A percentile compares a stretch with the other conserved stretches of the same genome.
Evolutionary conservation across 768 basidiomycete species (phyloP).

Genomic region (Rhizopogon salebrosus): DNA sequence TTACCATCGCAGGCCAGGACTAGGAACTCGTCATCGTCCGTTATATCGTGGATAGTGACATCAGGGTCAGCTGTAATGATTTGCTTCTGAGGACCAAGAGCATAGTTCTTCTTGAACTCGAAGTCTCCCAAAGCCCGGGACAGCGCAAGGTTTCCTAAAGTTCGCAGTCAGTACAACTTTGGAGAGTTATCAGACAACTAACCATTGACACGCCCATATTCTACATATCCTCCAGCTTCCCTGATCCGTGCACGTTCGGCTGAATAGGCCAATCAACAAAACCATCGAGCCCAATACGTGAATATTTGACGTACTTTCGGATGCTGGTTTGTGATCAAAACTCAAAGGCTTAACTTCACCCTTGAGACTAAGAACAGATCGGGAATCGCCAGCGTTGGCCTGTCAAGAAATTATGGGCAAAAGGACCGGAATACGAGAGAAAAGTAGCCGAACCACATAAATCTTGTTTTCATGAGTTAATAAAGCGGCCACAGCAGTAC

Average conservation of each 20-base stretch:
- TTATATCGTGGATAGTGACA: conserved; percentile 72
- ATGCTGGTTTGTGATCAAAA: conserved; percentile 93
- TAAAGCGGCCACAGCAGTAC: conserved; percentile 89
- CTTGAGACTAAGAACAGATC: conserved; percentile 79
- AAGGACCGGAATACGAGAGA: neutral
- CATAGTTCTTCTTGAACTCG: conserved; percentile 94
- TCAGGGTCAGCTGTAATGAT: conserved; percentile 96
- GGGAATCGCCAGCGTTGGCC: conserved; percentile 98
- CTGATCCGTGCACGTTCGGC: conserved; percentile 84
- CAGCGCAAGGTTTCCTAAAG: conserved; percentile 86
- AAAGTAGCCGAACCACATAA: conserved; percentile 57
- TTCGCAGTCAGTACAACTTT: neutral
- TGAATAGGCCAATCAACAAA: conserved; percentile 23
- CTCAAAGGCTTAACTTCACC: conserved; percentile 88
- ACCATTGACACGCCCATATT: conserved; percentile 97
- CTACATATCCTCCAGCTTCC: conserved; percentile 91
- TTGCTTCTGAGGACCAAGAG: conserved; percentile 79
- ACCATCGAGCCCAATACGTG: neutral
- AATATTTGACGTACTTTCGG: conserved; percentile 51
- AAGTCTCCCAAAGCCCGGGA: conserved; percentile 97
- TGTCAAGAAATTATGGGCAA: conserved; percentile 26
- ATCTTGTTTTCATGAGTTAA: conserved; percentile 75
- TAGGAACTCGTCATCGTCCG: conserved; percentile 91
- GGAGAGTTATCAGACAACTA: conserved; percentile 9
- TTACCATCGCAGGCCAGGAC: conserved; percentile 96